Percentiles rank a stretch among this genome's conserved stretches.
Evolutionary conservation across 768 basidiomycete genomes (phyloP).

Genomic region (Boletales sp.): DNA sequence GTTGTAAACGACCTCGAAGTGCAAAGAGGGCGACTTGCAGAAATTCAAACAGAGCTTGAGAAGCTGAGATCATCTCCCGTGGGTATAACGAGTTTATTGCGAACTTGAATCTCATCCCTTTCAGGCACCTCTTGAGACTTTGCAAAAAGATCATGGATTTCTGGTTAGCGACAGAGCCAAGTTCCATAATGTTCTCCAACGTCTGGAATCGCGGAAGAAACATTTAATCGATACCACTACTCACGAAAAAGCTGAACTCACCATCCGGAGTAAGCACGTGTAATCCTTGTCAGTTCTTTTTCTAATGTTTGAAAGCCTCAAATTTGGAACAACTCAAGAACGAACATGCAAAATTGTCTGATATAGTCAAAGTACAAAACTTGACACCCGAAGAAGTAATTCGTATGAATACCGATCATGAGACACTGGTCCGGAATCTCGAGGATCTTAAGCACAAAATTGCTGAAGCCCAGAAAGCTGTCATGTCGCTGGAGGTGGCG

Average conservation of each 20-base stretch:
- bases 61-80: slow-evolving; percentile 64
- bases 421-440: slow-evolving; percentile 66
- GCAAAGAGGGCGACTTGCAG: slow-evolving; percentile 44
- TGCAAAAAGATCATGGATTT: slow-evolving; percentile 58
- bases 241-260: slow-evolving; percentile 62
- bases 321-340: slow-evolving; percentile 60
- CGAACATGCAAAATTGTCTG: slow-evolving; percentile 60
- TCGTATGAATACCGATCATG: slow-evolving; percentile 88
- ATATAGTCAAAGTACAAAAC: slow-evolving; percentile 81
- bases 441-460: slow-evolving; percentile 77
- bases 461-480: slow-evolving; percentile 63
- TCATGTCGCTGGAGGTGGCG: slow-evolving; percentile 80
- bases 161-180: slow-evolving; percentile 75
- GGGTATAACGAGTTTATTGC: slow-evolving; percentile 7
- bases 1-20: slow-evolving; percentile 62
- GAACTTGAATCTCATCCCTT: not conserved
- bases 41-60: slow-evolving; percentile 49
- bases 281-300: not conserved
- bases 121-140: slow-evolving; percentile 62
- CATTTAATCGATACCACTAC: slow-evolving; percentile 65
- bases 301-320: slow-evolving; percentile 39
- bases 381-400: slow-evolving; percentile 87
- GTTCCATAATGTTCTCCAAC: slow-evolving; percentile 69
- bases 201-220: slow-evolving; percentile 66
- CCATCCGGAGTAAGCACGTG: slow-evolving; percentile 43